These are phyloP conservation scores for Capsicum pubescens DNA, from an alignment of 257 asterid genomes.

Conservation along the genomic window DNA sequence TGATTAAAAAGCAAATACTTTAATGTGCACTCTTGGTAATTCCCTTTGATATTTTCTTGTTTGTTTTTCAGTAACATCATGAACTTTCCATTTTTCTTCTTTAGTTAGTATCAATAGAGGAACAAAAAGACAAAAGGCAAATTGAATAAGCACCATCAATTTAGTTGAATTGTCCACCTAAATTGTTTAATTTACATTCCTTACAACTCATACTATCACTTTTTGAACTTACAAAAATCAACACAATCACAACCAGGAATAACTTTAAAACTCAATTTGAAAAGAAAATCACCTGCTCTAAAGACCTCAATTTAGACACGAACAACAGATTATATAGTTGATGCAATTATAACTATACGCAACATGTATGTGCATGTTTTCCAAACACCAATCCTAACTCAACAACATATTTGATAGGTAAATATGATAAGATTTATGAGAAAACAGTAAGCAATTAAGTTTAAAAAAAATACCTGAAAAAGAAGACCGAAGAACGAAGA, in stretches of 20 bases:
- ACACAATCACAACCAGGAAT: background rate
- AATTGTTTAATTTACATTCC: background rate
- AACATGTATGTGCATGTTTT: no score
- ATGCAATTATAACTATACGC: no score
- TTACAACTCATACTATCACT: background rate
- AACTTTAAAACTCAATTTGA: no score
- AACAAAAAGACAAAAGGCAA: background rate
- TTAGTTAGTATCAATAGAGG: background rate
- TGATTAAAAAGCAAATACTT: background rate
- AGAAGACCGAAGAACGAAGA: no score
- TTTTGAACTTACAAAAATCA: background rate
- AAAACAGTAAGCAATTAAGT: no score
- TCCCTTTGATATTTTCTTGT: background rate
- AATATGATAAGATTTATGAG: no score
- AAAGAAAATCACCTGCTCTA: no score
- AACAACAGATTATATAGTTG: no score
- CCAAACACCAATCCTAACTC: no score
- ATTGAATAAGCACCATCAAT: background rate
- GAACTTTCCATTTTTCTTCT: background rate
- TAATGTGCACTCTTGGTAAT: slow-evolving; percentile 3
- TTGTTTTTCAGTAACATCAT: background rate
- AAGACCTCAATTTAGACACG: no score
- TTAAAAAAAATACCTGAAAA: no score
- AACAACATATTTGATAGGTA: no score
- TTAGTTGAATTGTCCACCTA: slow-evolving; percentile 6